phyloP scores from a whole-genome alignment of 2,329 filamentous ascomycete species.

The Aspergillus sp. region DNA sequence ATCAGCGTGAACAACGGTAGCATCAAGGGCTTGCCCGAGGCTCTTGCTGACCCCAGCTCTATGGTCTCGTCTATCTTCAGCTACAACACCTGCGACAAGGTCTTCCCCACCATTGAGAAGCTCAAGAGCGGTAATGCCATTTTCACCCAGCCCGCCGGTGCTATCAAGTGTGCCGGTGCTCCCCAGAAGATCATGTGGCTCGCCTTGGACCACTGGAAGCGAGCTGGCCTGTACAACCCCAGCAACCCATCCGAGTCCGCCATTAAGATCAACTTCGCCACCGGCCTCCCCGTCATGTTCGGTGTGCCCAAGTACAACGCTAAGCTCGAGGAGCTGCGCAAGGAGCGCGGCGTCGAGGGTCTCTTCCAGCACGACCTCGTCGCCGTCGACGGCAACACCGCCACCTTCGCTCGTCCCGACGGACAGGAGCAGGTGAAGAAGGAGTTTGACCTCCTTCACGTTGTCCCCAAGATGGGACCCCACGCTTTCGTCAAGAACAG shows the following conservation, averaged over 20 bases:
- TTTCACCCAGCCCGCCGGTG: slow-evolving; percentile 56
- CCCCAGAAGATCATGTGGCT: slow-evolving; percentile 62
- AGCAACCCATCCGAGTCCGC: slow-evolving; percentile 34
- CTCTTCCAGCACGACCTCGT: slow-evolving; percentile 56
- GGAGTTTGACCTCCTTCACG: slow-evolving; percentile 54
- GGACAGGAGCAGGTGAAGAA: slow-evolving; percentile 42
- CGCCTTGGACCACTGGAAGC: slow-evolving; percentile 56
- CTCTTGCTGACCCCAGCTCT: slow-evolving; percentile 45
- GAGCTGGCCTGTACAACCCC: slow-evolving; percentile 47
- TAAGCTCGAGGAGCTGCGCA: slow-evolving; percentile 49
- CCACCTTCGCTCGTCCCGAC: slow-evolving; percentile 45
- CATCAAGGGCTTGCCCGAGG: slow-evolving; percentile 55
- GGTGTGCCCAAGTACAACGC: slow-evolving; percentile 57
- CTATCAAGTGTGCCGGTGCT: slow-evolving; percentile 58
- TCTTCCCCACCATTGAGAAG: slow-evolving; percentile 44
- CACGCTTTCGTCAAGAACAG: slow-evolving; percentile 53
- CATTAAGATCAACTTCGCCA: slow-evolving; percentile 53
- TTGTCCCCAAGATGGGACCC: slow-evolving; percentile 56
- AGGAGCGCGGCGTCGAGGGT: slow-evolving; percentile 53
- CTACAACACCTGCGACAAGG: slow-evolving; percentile 53
- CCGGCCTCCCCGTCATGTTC: slow-evolving; percentile 54
- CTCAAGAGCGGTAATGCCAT: slow-evolving; percentile 50
- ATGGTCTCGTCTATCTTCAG: slow-evolving; percentile 55
- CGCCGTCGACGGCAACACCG: slow-evolving; percentile 49
- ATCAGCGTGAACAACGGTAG: slow-evolving; percentile 48